Evolutionary conservation across 441 rosid genomes (phyloP).

Genomic region (Viola pubescens): DNA sequence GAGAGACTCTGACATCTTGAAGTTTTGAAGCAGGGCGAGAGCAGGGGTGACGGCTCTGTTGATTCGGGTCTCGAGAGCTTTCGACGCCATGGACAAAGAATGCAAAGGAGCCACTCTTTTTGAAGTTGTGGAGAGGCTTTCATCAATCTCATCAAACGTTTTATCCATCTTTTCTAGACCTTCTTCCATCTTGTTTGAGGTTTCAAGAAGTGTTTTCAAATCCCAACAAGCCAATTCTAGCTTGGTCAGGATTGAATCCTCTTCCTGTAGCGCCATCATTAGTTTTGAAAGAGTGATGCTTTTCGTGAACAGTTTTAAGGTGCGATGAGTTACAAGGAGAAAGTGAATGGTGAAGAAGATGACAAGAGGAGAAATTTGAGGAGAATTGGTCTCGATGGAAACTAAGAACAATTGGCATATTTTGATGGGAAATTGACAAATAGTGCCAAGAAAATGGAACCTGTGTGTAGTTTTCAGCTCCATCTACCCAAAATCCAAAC

Average conservation of each 20-base stretch:
- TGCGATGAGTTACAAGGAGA: not conserved
- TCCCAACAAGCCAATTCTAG: slow-evolving; percentile 36
- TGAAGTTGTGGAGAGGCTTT: slow-evolving; percentile 32
- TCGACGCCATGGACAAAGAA: slow-evolving; percentile 41
- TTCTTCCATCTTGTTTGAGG: slow-evolving; percentile 27
- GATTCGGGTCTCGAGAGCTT: slow-evolving; percentile 53
- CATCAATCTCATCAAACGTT: slow-evolving; percentile 30
- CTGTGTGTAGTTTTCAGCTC: too few relatives aligned
- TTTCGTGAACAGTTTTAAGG: not conserved
- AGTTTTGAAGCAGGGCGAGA: slow-evolving; percentile 36
- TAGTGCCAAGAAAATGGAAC: not conserved
- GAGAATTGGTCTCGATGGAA: slow-evolving; percentile 25
- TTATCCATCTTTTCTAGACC: slow-evolving; percentile 33
- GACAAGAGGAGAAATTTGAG: slow-evolving; percentile 8
- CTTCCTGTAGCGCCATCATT: slow-evolving; percentile 24
- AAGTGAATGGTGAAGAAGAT: slow-evolving; percentile 1
- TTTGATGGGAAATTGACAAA: slow-evolving; percentile 24
- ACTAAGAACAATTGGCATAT: slow-evolving; percentile 32
- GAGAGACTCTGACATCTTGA: slow-evolving; percentile 40
- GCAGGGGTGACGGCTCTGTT: slow-evolving; percentile 50
- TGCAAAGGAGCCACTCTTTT: slow-evolving; percentile 46
- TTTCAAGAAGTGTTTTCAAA: slow-evolving; percentile 32
- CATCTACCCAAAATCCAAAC: too few relatives aligned
- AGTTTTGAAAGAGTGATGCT: not conserved
- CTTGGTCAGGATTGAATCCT: slow-evolving; percentile 23